Conservation (phyloP, 2,329 filamentous ascomycete genomes). For the Verticillium zaregamsianum region DNA sequence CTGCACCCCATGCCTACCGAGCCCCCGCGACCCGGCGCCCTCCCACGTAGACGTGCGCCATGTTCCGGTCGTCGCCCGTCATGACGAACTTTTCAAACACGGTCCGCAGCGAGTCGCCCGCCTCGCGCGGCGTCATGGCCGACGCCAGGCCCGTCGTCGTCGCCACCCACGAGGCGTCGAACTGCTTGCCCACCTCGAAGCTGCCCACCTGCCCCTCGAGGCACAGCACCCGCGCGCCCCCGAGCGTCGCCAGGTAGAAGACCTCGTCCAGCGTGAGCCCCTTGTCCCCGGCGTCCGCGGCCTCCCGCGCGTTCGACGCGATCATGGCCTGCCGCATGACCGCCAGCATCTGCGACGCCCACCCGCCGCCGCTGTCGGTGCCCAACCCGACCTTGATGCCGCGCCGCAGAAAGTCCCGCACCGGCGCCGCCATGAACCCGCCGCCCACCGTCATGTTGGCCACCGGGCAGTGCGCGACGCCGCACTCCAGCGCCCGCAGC, state of each 20-base stretch:
- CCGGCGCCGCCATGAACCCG: constrained; percentile 58
- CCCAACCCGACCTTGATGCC: constrained; percentile 64
- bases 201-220: constrained; percentile 50
- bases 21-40: constrained; percentile 23
- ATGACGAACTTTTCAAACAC: constrained; percentile 62
- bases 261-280: constrained; percentile 45
- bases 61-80: constrained; percentile 62
- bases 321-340: constrained; percentile 56
- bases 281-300: constrained; percentile 26
- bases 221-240: constrained; percentile 55
- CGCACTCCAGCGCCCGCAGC: constrained; percentile 44
- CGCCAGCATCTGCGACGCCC: constrained; percentile 55
- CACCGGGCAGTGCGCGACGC: constrained; percentile 61
- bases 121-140: constrained; percentile 49
- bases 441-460: constrained; percentile 60
- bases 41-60: constrained; percentile 48
- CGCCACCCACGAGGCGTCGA: constrained; percentile 51
- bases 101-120: constrained; percentile 37
- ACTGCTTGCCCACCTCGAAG: constrained; percentile 56
- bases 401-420: constrained; percentile 51
- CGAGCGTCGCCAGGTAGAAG: constrained; percentile 58
- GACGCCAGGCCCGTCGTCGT: constrained; percentile 22
- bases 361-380: constrained; percentile 61
- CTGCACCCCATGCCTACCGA: neutral
- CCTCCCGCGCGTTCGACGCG: constrained; percentile 44